Evolutionary conservation across 2,329 filamentous ascomycete species (phyloP), one percentile per base, ranked within the genome.

Genomic region (Nothopassalora personata): DNA sequence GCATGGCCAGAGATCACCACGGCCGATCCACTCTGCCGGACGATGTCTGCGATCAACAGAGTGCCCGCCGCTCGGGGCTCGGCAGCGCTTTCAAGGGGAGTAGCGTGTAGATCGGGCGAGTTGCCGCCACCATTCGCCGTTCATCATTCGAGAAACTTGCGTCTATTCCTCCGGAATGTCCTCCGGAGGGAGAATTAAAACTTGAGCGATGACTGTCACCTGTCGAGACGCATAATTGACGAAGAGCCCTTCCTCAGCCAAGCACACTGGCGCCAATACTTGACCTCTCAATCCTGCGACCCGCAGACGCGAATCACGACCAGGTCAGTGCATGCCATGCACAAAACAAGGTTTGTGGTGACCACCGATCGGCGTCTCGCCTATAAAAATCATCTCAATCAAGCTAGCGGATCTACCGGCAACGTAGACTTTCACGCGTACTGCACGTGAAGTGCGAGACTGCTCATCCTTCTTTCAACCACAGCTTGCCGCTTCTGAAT

Each of bases 371-470:
- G 49, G n/a, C 49, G 27, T 18, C n/a, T 51, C 49, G 49, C 28
- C 27, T n/a, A 51, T 8, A 19, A 3, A 3, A n/a, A 6, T 15
- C 28, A 34, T 34, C 49, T 51, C 49, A 33, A 31, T 51, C 34
- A 10, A 51, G 49, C 49, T 51, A 51, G 49, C 49, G 27, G 49
- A 51, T 51, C 49, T 34, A 51, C 49, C 49, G 49, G 49, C 49
- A 51, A 31, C 28, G 13, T 18, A 34, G 30, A 51, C 49, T 51
- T 34, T 51, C 30, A 34, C 49, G 27, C 30, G 49, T 1, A 43
- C 46, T 31, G 46, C 46, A 49, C 46, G 46, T 49, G 46, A 28
- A 43, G 15, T 34, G 27, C 11, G n/a, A 7, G 9, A 19, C 9
- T 51, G 27, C 49, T 15, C 27, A 34, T 51, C 49, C 30, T 51